A percentile compares a stretch with the other conserved stretches of the same genome.
Evolutionary conservation across 257 asterid genomes (phyloP).

Genomic region (Haberlea rhodopensis): DNA sequence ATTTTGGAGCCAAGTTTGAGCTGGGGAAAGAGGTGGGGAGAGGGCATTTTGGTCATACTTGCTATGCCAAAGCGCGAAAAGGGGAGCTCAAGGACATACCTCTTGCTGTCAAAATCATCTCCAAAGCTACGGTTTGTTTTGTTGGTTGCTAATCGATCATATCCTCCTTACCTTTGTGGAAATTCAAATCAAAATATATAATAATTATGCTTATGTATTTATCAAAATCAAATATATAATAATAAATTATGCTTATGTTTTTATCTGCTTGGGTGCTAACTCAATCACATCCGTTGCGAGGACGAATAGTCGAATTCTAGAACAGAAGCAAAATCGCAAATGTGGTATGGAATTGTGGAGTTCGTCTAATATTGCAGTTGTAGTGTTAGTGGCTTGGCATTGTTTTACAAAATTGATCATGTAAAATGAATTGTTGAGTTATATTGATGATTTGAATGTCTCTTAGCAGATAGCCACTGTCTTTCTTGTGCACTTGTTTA

Average conservation of each 20-base stretch:
- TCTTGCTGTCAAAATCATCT: slow-evolving; percentile 88
- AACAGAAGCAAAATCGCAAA: not conserved
- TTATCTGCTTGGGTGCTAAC: not conserved
- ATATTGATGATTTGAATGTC: not conserved
- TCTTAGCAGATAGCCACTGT: not conserved
- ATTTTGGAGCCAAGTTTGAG: slow-evolving; percentile 88
- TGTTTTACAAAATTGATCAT: not conserved
- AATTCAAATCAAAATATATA: not conserved
- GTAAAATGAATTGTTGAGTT: not conserved
- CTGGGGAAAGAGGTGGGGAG: slow-evolving; percentile 92
- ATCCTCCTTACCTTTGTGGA: slow-evolving; percentile 4
- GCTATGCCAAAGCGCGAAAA: slow-evolving; percentile 70
- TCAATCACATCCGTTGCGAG: not conserved
- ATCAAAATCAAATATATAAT: not conserved
- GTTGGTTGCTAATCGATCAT: not conserved
- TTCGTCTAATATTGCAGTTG: slow-evolving; percentile 6
- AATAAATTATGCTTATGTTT: not conserved
- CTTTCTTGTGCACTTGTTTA: not conserved
- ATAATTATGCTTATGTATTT: not conserved
- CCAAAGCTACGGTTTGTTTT: slow-evolving; percentile 73
- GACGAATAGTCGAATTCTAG: not conserved
- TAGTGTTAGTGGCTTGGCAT: not conserved
- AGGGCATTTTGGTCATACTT: slow-evolving; percentile 98
- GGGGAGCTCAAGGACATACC: slow-evolving; percentile 80
- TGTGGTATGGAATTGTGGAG: not conserved